Percentiles rank a stretch among this genome's conserved stretches.
These are phyloP conservation scores for Galerina marginata DNA, from an alignment of 768 basidiomycete species.

Conservation along the genomic window DNA sequence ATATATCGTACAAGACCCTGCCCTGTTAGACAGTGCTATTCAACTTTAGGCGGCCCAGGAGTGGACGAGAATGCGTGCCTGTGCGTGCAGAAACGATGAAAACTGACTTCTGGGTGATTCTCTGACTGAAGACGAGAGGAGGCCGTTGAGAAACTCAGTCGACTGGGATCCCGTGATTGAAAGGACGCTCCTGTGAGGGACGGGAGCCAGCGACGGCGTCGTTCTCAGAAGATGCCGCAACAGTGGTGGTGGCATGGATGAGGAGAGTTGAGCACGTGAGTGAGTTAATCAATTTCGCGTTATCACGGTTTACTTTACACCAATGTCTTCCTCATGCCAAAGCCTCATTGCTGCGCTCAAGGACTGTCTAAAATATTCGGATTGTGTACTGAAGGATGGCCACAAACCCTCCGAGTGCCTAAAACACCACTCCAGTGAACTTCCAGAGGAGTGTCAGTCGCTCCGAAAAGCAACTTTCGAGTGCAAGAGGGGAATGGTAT, in stretches of 20 bases:
- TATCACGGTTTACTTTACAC: background rate
- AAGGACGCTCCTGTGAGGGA: slow-evolving; percentile 71
- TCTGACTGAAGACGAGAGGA: slow-evolving; percentile 60
- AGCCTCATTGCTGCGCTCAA: slow-evolving; percentile 79
- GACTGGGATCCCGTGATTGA: slow-evolving; percentile 84
- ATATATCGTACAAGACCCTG: slow-evolving; percentile 86
- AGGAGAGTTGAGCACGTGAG: slow-evolving; percentile 8
- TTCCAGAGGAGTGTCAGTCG: slow-evolving; percentile 82
- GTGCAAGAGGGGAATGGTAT: slow-evolving; percentile 89
- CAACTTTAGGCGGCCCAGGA: slow-evolving; percentile 10
- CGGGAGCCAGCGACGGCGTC: slow-evolving; percentile 60
- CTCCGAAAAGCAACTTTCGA: slow-evolving; percentile 85
- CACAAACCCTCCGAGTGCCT: slow-evolving; percentile 87
- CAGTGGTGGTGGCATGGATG: slow-evolving; percentile 43
- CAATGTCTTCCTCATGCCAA: slow-evolving; percentile 84
- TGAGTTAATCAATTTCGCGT: background rate
- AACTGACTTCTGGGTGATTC: slow-evolving; percentile 52
- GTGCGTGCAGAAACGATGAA: slow-evolving; percentile 79
- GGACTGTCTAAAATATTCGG: slow-evolving; percentile 82
- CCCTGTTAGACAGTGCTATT: slow-evolving; percentile 57
- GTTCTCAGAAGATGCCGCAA: slow-evolving; percentile 48
- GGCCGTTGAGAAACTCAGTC: slow-evolving; percentile 80
- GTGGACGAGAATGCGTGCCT: slow-evolving; percentile 51
- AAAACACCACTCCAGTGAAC: slow-evolving; percentile 70
- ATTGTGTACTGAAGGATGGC: slow-evolving; percentile 84